These are phyloP conservation scores for Diaporthe sp. DNA, from an alignment of 2,329 filamentous ascomycete species.

Conservation along the genomic window DNA sequence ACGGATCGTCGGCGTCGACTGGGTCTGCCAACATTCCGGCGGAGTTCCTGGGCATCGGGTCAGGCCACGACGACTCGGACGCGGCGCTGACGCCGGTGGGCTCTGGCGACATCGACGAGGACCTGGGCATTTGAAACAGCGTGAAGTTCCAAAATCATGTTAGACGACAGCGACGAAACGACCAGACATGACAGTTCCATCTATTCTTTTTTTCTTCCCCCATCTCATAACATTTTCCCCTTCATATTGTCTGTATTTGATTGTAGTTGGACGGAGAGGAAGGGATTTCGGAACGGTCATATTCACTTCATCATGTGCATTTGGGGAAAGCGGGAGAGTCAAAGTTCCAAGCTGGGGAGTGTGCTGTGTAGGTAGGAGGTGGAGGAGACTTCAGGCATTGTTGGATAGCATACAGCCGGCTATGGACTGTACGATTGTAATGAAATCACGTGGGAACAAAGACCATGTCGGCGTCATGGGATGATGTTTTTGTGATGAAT, in stretches of 20 bases:
- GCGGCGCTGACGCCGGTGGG: neutral
- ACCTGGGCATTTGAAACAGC: conserved; percentile 31
- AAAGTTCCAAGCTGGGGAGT: neutral
- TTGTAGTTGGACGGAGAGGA: conserved; percentile 22
- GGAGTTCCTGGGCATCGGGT: conserved; percentile 38
- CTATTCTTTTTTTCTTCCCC: neutral
- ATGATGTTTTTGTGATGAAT: neutral
- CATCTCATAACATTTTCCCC: conserved; percentile 17
- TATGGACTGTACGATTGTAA: conserved; percentile 34
- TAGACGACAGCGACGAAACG: conserved; percentile 35
- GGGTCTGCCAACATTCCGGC: conserved; percentile 4
- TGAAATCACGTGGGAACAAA: conserved; percentile 23
- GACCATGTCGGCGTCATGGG: neutral
- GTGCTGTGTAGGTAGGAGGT: neutral
- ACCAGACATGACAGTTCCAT: conserved; percentile 34
- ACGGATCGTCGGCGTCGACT: conserved; percentile 13
- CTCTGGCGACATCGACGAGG: conserved; percentile 35
- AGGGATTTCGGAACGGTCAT: neutral
- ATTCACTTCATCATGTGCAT: conserved; percentile 3
- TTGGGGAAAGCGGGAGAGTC: neutral
- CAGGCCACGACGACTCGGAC: conserved; percentile 35
- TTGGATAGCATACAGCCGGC: conserved; percentile 9
- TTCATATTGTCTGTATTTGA: conserved; percentile 25
- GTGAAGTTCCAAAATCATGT: neutral
- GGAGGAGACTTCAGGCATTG: conserved; percentile 6